These are phyloP conservation scores for Leptographium galeiforme DNA, from an alignment of 2,329 filamentous ascomycete genomes.

Conservation along the genomic window DNA sequence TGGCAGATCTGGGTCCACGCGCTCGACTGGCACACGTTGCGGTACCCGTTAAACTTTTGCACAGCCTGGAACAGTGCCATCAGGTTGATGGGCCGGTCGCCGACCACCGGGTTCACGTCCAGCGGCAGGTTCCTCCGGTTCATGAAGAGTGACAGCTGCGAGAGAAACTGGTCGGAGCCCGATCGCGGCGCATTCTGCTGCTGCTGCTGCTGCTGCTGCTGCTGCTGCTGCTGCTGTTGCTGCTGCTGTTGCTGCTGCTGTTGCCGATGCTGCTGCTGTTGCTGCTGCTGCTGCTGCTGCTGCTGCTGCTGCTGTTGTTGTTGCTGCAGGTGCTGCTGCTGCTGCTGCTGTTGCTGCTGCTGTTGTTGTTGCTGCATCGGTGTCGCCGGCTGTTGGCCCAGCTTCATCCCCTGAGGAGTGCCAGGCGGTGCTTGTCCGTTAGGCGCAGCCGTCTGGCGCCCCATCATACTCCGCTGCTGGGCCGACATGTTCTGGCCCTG, in stretches of 20 bases:
- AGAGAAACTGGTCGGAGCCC: constrained; percentile 58
- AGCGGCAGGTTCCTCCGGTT: constrained; percentile 57
- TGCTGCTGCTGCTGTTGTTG: constrained; percentile 17
- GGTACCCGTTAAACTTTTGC: constrained; percentile 64
- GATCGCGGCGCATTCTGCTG: constrained; percentile 18
- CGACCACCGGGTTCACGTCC: constrained; percentile 60
- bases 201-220: too few relatives aligned
- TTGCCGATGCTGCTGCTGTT: too few relatives aligned
- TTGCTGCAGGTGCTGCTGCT: too few relatives aligned
- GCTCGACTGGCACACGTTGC: constrained; percentile 54
- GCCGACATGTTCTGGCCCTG: constrained; percentile 14
- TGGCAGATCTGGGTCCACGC: constrained; percentile 63
- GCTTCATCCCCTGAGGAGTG: constrained; percentile 11
- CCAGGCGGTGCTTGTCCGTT: constrained; percentile 43
- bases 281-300: not conserved
- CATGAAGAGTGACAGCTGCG: constrained; percentile 68
- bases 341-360: too few relatives aligned
- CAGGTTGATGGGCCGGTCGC: constrained; percentile 60
- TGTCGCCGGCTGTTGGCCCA: not conserved
- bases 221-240: too few relatives aligned
- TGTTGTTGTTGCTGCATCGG: too few relatives aligned
- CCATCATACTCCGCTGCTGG: constrained; percentile 25
- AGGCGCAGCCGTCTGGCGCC: constrained; percentile 30
- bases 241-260: too few relatives aligned
- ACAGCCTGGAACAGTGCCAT: constrained; percentile 68